These are phyloP conservation scores for Pythium aristosporum DNA, from an alignment of 352 stramenopile genomes.

Conservation along the genomic window DNA sequence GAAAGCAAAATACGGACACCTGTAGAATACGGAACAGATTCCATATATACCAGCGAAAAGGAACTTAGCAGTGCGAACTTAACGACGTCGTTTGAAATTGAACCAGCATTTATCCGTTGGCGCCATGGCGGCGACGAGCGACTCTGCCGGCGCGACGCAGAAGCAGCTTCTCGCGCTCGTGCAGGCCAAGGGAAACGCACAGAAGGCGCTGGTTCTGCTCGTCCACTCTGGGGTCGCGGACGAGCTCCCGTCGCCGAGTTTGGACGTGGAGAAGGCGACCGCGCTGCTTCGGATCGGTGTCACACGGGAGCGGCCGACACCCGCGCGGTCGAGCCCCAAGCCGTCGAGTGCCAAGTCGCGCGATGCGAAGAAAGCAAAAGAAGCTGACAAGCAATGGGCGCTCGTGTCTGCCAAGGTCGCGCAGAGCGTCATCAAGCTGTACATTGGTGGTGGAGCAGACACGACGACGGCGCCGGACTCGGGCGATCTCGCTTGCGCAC, in stretches of 20 bases:
- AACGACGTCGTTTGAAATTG: slow-evolving; percentile 19
- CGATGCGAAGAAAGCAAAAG: slow-evolving; percentile 6
- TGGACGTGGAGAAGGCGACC: slow-evolving; percentile 12
- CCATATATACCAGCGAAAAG: background rate
- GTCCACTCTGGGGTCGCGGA: background rate
- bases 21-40: too few relatives aligned
- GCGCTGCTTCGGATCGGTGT: slow-evolving; percentile 11
- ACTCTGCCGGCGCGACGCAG: slow-evolving; percentile 24
- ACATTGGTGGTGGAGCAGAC: slow-evolving; percentile 24
- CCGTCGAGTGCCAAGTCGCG: slow-evolving; percentile 1
- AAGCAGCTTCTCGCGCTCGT: slow-evolving; percentile 31
- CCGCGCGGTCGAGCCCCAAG: background rate
- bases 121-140: slow-evolving; percentile 9
- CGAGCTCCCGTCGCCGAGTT: slow-evolving; percentile 7
- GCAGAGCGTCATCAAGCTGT: slow-evolving; percentile 63
- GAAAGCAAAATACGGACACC: too few relatives aligned
- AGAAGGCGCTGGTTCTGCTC: slow-evolving; percentile 14
- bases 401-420: slow-evolving; percentile 56
- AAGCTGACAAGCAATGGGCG: slow-evolving; percentile 30
- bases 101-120: slow-evolving; percentile 9
- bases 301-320: background rate
- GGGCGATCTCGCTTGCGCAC: slow-evolving; percentile 32
- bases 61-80: slow-evolving; percentile 20
- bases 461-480: background rate
- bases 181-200: slow-evolving; percentile 20